These are phyloP conservation scores for Solanum neorickii DNA, from an alignment of 257 asterid genomes.

Conservation along the genomic window DNA sequence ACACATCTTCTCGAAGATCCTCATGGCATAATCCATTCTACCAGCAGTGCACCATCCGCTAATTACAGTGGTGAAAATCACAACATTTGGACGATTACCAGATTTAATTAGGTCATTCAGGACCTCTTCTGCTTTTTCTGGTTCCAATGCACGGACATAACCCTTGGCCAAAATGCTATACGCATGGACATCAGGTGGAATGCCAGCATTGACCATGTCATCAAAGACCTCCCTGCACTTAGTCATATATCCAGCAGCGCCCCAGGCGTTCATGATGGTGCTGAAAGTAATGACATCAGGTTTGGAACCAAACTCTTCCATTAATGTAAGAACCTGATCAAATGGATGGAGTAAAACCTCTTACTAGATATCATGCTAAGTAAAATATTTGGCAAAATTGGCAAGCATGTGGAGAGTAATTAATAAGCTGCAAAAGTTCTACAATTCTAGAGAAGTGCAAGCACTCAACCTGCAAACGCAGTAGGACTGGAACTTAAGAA, in stretches of 20 bases:
- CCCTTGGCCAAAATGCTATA: conserved; percentile 67
- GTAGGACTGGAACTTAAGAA: not conserved
- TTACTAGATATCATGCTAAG: not conserved
- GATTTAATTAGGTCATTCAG: conserved; percentile 29
- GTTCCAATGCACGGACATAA: conserved; percentile 43
- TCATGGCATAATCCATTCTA: conserved; percentile 36
- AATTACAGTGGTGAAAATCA: conserved; percentile 52
- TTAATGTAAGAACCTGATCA: conserved; percentile 41
- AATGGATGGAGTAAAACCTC: not conserved
- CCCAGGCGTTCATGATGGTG: conserved; percentile 71
- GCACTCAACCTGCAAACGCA: not conserved
- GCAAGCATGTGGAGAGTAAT: not conserved
- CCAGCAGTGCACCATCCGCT: conserved; percentile 56
- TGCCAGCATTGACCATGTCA: conserved; percentile 50
- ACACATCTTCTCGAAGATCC: conserved; percentile 39
- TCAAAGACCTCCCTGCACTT: conserved; percentile 56
- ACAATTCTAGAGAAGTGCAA: not conserved
- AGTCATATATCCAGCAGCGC: conserved; percentile 50
- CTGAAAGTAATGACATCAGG: conserved; percentile 62
- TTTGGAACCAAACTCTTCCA: conserved; percentile 48
- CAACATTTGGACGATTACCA: conserved; percentile 37
- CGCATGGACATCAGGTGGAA: conserved; percentile 44
- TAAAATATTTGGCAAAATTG: not conserved
- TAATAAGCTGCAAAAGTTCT: not conserved
- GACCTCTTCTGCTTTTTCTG: conserved; percentile 63